These are phyloP conservation scores for Salix suchowensis DNA, from an alignment of 345 rosid species.

Conservation along the genomic window DNA sequence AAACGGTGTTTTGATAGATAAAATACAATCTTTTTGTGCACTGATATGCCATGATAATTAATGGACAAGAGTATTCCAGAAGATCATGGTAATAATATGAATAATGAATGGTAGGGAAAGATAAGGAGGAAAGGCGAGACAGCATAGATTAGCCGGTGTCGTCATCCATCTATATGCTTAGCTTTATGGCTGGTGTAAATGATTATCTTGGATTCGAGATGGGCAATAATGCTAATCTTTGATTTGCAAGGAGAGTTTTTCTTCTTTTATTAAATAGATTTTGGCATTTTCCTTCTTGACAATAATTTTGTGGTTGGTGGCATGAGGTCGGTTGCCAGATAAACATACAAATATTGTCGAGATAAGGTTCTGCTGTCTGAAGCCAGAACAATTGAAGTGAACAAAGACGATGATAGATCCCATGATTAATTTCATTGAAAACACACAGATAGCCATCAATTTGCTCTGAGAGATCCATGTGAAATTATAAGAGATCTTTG, in stretches of 20 bases:
- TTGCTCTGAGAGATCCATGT: neutral
- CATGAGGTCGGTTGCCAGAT: neutral
- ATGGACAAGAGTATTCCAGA: neutral
- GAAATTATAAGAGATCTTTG: neutral
- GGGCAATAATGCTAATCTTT: neutral
- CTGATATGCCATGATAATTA: neutral
- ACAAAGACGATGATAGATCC: neutral
- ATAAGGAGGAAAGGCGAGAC: neutral
- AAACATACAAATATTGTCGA: neutral
- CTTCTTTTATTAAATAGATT: neutral
- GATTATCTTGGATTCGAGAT: slow-evolving; percentile 3
- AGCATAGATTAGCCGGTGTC: neutral
- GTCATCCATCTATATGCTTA: neutral
- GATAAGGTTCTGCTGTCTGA: slow-evolving; percentile 8
- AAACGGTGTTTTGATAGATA: neutral
- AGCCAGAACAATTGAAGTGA: neutral
- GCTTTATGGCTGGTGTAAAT: neutral
- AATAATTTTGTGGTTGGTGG: neutral
- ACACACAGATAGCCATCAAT: neutral
- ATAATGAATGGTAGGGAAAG: neutral
- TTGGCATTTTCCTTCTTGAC: slow-evolving; percentile 6
- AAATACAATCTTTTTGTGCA: neutral
- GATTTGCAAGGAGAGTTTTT: neutral
- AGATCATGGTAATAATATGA: neutral
- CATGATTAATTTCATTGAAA: neutral